Evolutionary conservation across 2,329 filamentous ascomycete genomes (phyloP).

Genomic region (Didymella glomerata): DNA sequence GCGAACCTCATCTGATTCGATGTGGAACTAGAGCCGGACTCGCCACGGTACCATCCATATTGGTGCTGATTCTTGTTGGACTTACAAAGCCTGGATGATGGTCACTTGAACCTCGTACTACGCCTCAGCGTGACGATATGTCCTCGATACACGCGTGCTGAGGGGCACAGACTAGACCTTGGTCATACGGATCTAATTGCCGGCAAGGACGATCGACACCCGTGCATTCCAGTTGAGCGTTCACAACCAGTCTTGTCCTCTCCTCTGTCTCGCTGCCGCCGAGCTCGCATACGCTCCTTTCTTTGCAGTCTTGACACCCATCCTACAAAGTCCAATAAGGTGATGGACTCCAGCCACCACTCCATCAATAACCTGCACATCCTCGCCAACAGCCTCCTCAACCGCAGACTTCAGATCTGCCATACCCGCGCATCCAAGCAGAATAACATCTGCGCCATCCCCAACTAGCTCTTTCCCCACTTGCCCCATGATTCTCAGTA

Average conservation of each 20-base stretch:
- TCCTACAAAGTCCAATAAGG: constrained; percentile 56
- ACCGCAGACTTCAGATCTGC: constrained; percentile 57
- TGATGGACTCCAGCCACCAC: constrained; percentile 60
- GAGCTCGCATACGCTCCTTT: constrained; percentile 55
- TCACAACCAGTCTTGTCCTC: constrained; percentile 51
- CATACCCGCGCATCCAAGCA: constrained; percentile 61
- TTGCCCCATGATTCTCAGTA: constrained; percentile 51
- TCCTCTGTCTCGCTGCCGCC: constrained; percentile 22
- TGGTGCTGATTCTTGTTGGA: background rate
- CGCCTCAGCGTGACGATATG: background rate
- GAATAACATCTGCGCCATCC: constrained; percentile 55
- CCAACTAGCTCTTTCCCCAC: constrained; percentile 53
- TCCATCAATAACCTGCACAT: constrained; percentile 61
- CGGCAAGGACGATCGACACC: background rate
- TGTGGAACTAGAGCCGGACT: too few species aligned
- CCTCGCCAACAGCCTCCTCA: constrained; percentile 57
- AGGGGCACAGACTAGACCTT: too few species aligned
- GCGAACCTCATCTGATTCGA: background rate
- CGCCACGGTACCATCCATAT: too few species aligned
- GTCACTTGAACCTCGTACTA: background rate
- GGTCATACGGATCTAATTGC: too few species aligned
- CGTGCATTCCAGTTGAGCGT: background rate
- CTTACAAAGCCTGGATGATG: background rate
- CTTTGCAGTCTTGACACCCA: constrained; percentile 58
- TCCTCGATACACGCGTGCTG: background rate